Evolutionary conservation across 306 rosid species (phyloP), one percentile per base, ranked within the genome.

Genomic region (Herpetospermum pedunculosum): DNA sequence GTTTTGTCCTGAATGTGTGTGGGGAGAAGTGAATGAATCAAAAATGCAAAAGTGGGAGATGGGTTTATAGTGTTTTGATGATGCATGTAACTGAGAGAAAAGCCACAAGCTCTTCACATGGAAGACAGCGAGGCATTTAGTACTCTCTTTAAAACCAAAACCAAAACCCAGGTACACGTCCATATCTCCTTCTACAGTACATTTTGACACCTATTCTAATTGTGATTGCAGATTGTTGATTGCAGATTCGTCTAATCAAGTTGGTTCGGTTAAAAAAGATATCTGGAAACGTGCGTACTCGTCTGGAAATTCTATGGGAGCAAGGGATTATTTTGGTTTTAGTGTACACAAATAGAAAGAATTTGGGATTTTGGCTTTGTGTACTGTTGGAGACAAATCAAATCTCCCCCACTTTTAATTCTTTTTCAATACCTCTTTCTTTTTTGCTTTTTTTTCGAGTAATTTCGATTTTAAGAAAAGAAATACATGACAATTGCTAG

Each of bases 81-180:
- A 78, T 77, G 83, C 84, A 77, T 76, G 82, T 55, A 82, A 77
- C 29, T 43, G 75, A 47, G 63, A 44, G 59, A 47, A 77, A 76
- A 72, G 77, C 21, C 80, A 80, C 78, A 70, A 78, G 59, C 50
- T 41, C 77, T 59, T 85, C 98, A 92, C 96, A 90, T 92, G 98
- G 76, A 75, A 81, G 88, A 86, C 96, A 90, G 96, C 96, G 46
- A 88, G 81, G 89, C 96, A 79, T 54, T 82, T n/a, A 65, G 82
- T 83, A 88, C 84, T 77, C 87, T 70, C 88, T 83, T 82, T n/a
- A 82, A 49, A 43, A 59, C 82, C 91, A 81, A 76, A 84, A 82
- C 85, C 77, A 75, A 48, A 32, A n/a, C n/a, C n/a, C n/a, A n/a
- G 52, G 79, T 82, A 84, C 91, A 78, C 84, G 88, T 89, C 92